Base-by-base conservation (phyloP, 169 alveolate species). In the Eimeria falciformis region DNA sequence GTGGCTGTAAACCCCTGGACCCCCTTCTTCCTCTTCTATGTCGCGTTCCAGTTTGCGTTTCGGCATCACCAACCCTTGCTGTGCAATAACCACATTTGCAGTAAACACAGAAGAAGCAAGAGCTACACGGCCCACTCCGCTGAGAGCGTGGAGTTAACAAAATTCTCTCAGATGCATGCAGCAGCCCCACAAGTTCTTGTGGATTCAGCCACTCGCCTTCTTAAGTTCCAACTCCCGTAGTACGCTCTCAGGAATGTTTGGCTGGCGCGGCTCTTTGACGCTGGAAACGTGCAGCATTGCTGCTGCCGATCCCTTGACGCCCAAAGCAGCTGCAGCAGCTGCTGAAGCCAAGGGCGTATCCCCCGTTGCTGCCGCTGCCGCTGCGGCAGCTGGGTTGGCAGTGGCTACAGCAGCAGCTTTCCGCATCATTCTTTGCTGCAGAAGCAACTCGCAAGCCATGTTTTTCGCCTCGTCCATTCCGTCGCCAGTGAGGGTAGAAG, bases 1-100 rank as follows among this genome's bases (percentile, higher is more conserved):
- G 46, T 96, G 96, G n/a, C 97, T 96, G 93, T 97, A 99, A n/a
- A 98, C 99, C 18, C 99, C 99, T 33, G 99, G 98, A 1, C 99
- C 99, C 17, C 99, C 99, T 73, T 96, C 94, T 88, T 97, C 97
- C 91, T 97, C 99, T 92, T 97, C 95, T 43, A 96, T 83, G 81
- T 97, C 98, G 53, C 95, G 95, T 69, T 97, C 95, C 27, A 97
- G 94, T 40, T 94, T 95, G 47, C 96, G 92, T 71, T 89, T 43
- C 62, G 93, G 94, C 84, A 90, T 94, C 81, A 71, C 29, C 23
- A 69, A 12, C 69, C 71, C 79, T 77, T 66, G 78, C 43, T 23
- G 53, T n/a, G 50, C 37, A 37, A 40, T 12, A 29, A 9, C 56
- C 11, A 11, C n/a, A 37, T 2, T 1, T 9, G 23, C 21, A 3